Conservation (phyloP, 495 filamentous ascomycete genomes). For the Penicillium atrosanguineum region DNA sequence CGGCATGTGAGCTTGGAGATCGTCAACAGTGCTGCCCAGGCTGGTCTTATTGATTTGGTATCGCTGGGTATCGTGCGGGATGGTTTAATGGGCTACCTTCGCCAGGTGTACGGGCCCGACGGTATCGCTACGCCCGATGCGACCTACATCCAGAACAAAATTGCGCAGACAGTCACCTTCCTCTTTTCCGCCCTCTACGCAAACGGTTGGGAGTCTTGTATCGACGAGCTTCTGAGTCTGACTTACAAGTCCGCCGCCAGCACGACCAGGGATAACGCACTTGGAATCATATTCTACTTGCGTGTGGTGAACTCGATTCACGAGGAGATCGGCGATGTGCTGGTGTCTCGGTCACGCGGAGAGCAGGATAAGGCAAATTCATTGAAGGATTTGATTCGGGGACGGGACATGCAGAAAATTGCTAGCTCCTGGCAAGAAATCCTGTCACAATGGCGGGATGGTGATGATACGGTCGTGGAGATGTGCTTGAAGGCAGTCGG, state of each 20-base stretch:
- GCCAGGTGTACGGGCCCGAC: constrained; percentile 63
- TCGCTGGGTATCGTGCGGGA: constrained; percentile 70
- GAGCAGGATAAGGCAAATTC: constrained; percentile 77
- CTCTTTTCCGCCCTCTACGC: constrained; percentile 85
- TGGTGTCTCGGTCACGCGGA: constrained; percentile 69
- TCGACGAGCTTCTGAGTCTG: constrained; percentile 79
- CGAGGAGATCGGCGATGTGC: constrained; percentile 92
- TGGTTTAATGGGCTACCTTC: constrained; percentile 72
- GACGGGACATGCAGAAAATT: constrained; percentile 81
- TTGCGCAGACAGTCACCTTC: constrained; percentile 89
- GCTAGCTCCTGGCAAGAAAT: constrained; percentile 89
- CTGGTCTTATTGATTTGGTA: constrained; percentile 63
- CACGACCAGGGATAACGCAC: constrained; percentile 61
- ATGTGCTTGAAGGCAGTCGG: constrained; percentile 84
- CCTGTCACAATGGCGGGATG: constrained; percentile 72
- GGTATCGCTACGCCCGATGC: constrained; percentile 59
- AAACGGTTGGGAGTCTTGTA: constrained; percentile 78
- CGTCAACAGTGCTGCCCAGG: constrained; percentile 84
- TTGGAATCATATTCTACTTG: constrained; percentile 82
- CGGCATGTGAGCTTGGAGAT: constrained; percentile 86
- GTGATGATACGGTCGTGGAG: constrained; percentile 72
- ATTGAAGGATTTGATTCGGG: constrained; percentile 84
- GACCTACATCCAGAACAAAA: constrained; percentile 86
- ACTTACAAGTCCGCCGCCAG: constrained; percentile 50
- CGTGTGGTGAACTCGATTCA: constrained; percentile 84